Evolutionary conservation across 176 grass and related monocot species (phyloP).

Genomic region (Calamus simplicifolius): DNA sequence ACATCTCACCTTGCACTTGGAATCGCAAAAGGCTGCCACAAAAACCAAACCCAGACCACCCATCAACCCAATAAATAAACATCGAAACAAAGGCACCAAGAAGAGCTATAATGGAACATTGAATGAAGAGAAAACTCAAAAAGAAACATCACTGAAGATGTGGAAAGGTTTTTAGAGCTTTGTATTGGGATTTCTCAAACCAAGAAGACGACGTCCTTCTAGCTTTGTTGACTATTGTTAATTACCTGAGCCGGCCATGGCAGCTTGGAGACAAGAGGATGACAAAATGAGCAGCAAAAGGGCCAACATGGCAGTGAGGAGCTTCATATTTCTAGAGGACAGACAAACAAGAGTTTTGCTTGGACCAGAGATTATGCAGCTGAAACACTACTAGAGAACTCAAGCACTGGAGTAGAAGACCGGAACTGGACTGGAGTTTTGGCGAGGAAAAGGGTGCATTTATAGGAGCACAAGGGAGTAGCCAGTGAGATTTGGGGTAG

Average conservation of each 20-base stretch:
- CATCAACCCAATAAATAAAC: too few relatives aligned
- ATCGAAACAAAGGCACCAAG: too few relatives aligned
- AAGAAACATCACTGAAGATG: too few relatives aligned
- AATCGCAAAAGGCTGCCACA: slow-evolving; percentile 32
- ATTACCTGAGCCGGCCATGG: slow-evolving; percentile 22
- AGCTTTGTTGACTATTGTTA: neutral
- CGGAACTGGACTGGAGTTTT: neutral
- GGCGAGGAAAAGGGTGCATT: neutral
- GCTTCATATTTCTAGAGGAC: slow-evolving; percentile 23
- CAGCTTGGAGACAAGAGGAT: slow-evolving; percentile 5
- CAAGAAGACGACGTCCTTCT: neutral
- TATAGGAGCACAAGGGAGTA: neutral
- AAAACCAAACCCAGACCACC: neutral
- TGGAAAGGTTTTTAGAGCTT: too few relatives aligned
- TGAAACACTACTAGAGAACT: too few relatives aligned
- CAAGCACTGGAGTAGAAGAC: too few relatives aligned
- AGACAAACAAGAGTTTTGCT: neutral
- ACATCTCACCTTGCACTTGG: slow-evolving; percentile 50
- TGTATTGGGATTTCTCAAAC: too few relatives aligned
- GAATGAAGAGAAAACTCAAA: too few relatives aligned
- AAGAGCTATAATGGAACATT: too few relatives aligned
- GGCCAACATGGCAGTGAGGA: slow-evolving; percentile 4
- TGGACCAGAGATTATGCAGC: too few relatives aligned
- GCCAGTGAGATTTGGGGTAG: too few relatives aligned
- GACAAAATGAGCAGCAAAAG: slow-evolving; percentile 12